A percentile compares a stretch with the other conserved stretches of the same genome.
These are phyloP conservation scores for Jackrogersella multiformis DNA, from an alignment of 495 filamentous ascomycete species.

Conservation along the genomic window DNA sequence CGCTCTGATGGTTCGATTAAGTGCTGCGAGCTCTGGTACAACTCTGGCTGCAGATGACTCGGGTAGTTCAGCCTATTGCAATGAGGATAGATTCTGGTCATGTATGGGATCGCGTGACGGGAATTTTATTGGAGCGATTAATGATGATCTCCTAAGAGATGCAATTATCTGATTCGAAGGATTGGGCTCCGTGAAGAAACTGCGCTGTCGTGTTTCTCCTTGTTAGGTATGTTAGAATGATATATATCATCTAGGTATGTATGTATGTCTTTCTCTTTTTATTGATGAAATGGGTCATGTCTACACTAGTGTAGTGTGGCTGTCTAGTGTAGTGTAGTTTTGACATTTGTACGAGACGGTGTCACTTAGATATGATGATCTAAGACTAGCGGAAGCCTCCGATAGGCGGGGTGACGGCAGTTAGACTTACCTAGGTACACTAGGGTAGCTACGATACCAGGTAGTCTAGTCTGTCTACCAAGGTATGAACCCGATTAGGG, in stretches of 20 bases:
- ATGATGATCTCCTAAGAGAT: constrained; percentile 27
- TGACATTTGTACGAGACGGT: constrained; percentile 18
- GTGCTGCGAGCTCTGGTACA: constrained; percentile 26
- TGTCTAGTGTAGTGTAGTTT: constrained; percentile 15
- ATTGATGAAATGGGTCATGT: constrained; percentile 20
- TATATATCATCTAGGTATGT: background rate
- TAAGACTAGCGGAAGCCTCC: constrained; percentile 37
- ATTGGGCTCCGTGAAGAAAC: constrained; percentile 12
- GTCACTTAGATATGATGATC: constrained; percentile 8
- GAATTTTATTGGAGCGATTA: constrained; percentile 29
- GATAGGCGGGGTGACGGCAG: constrained; percentile 33
- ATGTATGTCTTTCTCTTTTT: constrained; percentile 3
- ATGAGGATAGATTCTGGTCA: constrained; percentile 24
- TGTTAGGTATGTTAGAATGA: constrained; percentile 10
- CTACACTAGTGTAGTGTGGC: constrained; percentile 9
- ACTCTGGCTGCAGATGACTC: constrained; percentile 41
- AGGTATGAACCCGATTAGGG: constrained; percentile 5
- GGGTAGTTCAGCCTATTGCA: constrained; percentile 42
- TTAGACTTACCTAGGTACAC: constrained; percentile 11
- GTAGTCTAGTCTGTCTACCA: too few relatives aligned
- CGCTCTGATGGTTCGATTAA: constrained; percentile 27
- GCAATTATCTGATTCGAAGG: constrained; percentile 26
- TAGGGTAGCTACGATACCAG: constrained; percentile 1
- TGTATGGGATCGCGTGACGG: constrained; percentile 43
- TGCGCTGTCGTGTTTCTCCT: constrained; percentile 15